These are phyloP conservation scores for Beauveria scarabaeidicola DNA, from an alignment of 2,329 filamentous ascomycete species.

Conservation along the genomic window DNA sequence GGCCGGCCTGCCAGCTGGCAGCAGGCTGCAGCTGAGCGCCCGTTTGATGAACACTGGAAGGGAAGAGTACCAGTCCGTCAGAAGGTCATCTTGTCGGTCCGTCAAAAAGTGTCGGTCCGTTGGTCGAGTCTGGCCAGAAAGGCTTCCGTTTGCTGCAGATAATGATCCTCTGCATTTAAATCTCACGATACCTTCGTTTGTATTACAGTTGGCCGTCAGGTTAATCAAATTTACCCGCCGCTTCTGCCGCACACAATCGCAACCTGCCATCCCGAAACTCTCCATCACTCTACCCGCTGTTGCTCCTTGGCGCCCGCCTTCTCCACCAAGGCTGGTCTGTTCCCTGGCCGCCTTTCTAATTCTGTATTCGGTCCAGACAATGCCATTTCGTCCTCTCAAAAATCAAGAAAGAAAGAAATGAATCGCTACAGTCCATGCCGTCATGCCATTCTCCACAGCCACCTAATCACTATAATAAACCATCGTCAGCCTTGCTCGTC, in stretches of 20 bases:
- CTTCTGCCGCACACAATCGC: background rate
- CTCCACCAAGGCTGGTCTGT: background rate
- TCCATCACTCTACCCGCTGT: background rate
- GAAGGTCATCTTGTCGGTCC: no score
- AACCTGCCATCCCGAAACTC: background rate
- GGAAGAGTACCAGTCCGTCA: no score
- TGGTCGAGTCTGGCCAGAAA: no score
- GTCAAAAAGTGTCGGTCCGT: no score
- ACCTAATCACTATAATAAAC: background rate
- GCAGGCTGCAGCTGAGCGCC: slow-evolving; percentile 2
- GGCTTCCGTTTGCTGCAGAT: no score
- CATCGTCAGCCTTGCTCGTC: background rate
- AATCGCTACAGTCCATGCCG: background rate
- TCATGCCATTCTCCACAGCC: background rate
- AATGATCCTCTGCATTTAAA: background rate
- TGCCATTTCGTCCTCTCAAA: no score
- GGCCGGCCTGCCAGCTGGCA: background rate
- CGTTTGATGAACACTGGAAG: background rate
- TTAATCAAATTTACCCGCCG: no score
- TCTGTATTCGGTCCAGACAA: background rate
- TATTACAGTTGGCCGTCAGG: no score
- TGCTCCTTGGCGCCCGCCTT: background rate
- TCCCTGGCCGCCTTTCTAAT: background rate
- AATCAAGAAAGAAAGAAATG: background rate
- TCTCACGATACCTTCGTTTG: background rate